A percentile compares a stretch with the other conserved stretches of the same genome.
Conservation (phyloP, 1,284 basidiomycete species). For the Rhodotorula sp. region DNA sequence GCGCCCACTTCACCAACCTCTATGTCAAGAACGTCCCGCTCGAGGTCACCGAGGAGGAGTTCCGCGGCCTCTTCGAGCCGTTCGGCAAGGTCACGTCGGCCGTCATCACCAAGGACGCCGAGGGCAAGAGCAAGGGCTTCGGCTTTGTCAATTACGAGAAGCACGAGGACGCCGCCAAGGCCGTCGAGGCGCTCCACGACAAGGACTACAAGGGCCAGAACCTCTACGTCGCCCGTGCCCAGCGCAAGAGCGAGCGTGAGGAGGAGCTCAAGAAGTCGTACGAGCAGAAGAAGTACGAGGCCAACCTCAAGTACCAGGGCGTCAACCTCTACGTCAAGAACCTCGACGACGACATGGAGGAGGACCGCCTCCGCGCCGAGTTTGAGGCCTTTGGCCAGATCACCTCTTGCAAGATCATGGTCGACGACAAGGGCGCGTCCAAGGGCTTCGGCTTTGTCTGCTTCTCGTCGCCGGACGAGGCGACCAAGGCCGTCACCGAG, state of each 20-base stretch:
- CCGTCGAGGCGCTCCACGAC: conserved; percentile 89
- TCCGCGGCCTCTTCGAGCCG: conserved; percentile 73
- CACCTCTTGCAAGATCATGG: conserved; percentile 99
- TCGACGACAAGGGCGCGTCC: conserved; percentile 84
- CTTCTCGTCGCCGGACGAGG: conserved; percentile 97
- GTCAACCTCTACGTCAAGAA: conserved; percentile 99
- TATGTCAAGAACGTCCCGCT: conserved; percentile 96
- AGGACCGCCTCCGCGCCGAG: conserved; percentile 89
- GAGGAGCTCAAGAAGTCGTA: conserved; percentile 92
- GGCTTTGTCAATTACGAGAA: conserved; percentile 96
- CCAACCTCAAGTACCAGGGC: conserved; percentile 96
- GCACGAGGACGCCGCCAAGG: conserved; percentile 87
- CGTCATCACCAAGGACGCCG: conserved; percentile 64
- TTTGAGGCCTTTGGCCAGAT: conserved; percentile 97
- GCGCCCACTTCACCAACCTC: conserved; percentile 94
- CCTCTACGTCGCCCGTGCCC: conserved; percentile 93
- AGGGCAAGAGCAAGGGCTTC: conserved; percentile 90
- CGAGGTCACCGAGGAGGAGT: conserved; percentile 82
- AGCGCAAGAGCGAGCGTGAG: conserved; percentile 98
- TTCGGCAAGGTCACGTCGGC: conserved; percentile 89
- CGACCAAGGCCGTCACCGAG: conserved; percentile 98
- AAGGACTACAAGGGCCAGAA: conserved; percentile 81
- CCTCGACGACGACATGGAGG: conserved; percentile 62
- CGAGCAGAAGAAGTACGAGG: conserved; percentile 96
- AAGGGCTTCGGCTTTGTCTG: conserved; percentile 99